Conservation (phyloP, 805 yeast species). For the Lipomyces yamadae region DNA sequence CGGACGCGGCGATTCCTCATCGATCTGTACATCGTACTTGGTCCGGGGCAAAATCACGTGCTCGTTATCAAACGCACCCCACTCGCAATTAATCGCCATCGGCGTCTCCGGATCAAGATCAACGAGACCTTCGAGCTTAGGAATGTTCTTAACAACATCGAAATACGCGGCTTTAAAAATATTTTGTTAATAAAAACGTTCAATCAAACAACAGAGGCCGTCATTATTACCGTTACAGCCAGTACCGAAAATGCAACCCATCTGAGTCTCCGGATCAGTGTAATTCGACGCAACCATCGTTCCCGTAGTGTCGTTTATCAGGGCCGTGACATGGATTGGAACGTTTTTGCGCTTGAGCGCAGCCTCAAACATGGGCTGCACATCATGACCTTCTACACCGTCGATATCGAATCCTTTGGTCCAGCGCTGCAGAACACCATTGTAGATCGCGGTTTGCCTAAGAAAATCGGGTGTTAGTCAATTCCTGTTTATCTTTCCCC, state of each 20-base stretch:
- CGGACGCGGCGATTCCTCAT: conserved; percentile 89
- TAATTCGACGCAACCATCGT: conserved; percentile 94
- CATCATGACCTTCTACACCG: conserved; percentile 92
- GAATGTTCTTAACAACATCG: conserved; percentile 72
- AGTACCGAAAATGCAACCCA: conserved; percentile 97
- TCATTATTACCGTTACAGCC: conserved; percentile 92
- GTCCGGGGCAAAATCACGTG: conserved; percentile 84
- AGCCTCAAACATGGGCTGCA: conserved; percentile 84
- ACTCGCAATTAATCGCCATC: conserved; percentile 98
- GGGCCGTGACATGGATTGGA: conserved; percentile 86
- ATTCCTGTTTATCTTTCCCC: no score
- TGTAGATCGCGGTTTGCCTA: conserved; percentile 74
- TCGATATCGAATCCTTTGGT: conserved; percentile 96
- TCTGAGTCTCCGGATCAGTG: conserved; percentile 82
- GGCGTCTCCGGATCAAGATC: conserved; percentile 69
- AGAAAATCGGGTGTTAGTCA: no score
- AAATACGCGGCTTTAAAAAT: conserved; percentile 55
- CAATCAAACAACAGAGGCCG: no score
- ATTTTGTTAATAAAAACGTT: no score
- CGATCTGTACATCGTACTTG: conserved; percentile 80
- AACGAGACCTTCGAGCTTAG: conserved; percentile 76
- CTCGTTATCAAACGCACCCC: conserved; percentile 96
- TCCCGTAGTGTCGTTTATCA: conserved; percentile 97
- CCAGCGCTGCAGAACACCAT: conserved; percentile 92
- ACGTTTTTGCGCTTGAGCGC: conserved; percentile 67